Conservation (phyloP, 495 filamentous ascomycete genomes). For the Aspergillus nanangensis region DNA sequence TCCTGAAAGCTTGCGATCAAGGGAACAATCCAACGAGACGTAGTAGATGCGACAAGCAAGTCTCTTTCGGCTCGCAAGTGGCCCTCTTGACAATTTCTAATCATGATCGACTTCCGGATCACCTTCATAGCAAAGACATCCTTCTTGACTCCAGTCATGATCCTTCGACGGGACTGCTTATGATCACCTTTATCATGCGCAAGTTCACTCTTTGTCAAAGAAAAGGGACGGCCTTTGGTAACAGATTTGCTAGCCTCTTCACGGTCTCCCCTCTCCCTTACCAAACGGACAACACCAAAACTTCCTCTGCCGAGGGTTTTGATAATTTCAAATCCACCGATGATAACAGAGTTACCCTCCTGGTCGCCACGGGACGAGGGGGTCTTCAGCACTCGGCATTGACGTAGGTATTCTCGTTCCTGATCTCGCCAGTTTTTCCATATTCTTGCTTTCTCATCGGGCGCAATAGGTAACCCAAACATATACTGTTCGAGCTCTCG, state of each 20-base stretch:
- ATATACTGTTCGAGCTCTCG: slow-evolving; percentile 64
- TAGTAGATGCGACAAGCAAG: slow-evolving; percentile 80
- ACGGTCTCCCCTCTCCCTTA: slow-evolving; percentile 53
- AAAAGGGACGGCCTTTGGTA: slow-evolving; percentile 8
- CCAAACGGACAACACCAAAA: slow-evolving; percentile 86
- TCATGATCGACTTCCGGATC: slow-evolving; percentile 87
- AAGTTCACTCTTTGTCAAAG: no score
- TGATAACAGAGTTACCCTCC: slow-evolving; percentile 42
- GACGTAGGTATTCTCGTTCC: slow-evolving; percentile 74
- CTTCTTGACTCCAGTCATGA: slow-evolving; percentile 34
- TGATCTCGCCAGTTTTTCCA: slow-evolving; percentile 55
- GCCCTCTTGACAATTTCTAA: slow-evolving; percentile 84
- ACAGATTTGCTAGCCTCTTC: not conserved
- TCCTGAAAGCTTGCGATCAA: slow-evolving; percentile 90
- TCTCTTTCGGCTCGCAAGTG: slow-evolving; percentile 89
- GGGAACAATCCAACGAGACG: slow-evolving; percentile 81
- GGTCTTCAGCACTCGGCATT: slow-evolving; percentile 64
- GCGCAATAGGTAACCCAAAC: slow-evolving; percentile 40
- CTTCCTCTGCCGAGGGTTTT: slow-evolving; percentile 92
- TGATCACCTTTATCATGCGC: slow-evolving; percentile 17
- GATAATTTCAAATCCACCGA: slow-evolving; percentile 71
- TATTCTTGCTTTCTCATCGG: slow-evolving; percentile 50
- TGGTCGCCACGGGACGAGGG: slow-evolving; percentile 40
- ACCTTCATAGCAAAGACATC: slow-evolving; percentile 93
- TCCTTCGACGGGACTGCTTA: slow-evolving; percentile 19